A percentile compares a stretch with the other conserved stretches of the same genome.
Conservation (phyloP, 768 basidiomycete genomes). For the Trametes elegans region DNA sequence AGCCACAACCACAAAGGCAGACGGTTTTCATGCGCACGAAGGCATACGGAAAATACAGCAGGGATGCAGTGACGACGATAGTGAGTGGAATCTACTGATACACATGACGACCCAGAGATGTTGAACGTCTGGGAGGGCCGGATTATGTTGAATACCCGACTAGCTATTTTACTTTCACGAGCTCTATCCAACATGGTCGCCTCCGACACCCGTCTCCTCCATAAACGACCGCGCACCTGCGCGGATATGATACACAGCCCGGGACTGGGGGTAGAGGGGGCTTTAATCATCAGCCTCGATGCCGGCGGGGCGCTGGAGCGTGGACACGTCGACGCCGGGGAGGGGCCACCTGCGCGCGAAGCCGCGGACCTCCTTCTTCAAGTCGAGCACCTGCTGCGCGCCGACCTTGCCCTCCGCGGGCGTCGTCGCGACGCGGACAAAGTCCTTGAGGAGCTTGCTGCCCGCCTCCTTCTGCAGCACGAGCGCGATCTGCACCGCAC, state of each 20-base stretch:
- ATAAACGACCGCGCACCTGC: neutral
- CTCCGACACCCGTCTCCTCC: neutral
- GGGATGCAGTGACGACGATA: constrained; percentile 7
- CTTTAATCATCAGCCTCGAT: constrained; percentile 49
- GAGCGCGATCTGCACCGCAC: constrained; percentile 88
- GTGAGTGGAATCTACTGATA: constrained; percentile 23
- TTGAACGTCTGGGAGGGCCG: constrained; percentile 30
- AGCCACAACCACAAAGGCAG: too few species aligned
- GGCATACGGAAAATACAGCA: neutral
- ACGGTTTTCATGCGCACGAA: too few species aligned
- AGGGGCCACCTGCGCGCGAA: constrained; percentile 92
- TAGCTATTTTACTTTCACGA: constrained; percentile 33
- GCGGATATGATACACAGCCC: constrained; percentile 1
- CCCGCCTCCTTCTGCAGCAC: constrained; percentile 93
- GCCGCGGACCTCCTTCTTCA: constrained; percentile 73
- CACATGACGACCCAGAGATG: constrained; percentile 22
- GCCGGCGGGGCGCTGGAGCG: constrained; percentile 55
- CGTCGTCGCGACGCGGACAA: constrained; percentile 75
- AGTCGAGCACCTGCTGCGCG: constrained; percentile 62
- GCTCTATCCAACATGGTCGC: constrained; percentile 33
- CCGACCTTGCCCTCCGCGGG: constrained; percentile 72
- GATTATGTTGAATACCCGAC: constrained; percentile 57
- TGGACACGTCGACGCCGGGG: constrained; percentile 70
- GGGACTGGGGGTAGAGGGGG: neutral
- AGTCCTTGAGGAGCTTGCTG: constrained; percentile 93